Conservation (phyloP, 2,329 filamentous ascomycete species). For the Fusarium lyarnte region DNA sequence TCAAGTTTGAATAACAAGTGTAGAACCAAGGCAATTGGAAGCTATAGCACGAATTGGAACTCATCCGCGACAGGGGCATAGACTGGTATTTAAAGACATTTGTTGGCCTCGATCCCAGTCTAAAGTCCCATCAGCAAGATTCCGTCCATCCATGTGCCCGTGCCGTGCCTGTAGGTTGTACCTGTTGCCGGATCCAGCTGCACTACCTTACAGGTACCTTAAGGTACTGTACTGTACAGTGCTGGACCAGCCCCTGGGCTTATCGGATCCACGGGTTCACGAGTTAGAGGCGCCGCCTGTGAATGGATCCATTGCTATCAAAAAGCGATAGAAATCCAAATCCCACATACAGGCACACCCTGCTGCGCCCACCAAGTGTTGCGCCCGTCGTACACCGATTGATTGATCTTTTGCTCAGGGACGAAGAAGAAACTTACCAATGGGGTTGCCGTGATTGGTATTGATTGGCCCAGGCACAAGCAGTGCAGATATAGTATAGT, state of each 20-base stretch:
- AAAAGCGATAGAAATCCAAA: conserved; percentile 28
- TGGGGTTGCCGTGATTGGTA: conserved; percentile 37
- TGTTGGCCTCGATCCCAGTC: conserved; percentile 10
- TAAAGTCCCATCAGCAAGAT: conserved; percentile 7
- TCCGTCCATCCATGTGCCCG: conserved; percentile 16
- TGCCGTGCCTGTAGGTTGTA: conserved; percentile 10
- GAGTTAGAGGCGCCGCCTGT: conserved; percentile 11
- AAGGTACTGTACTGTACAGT: not conserved
- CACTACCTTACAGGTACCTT: too few species aligned
- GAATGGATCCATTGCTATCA: conserved; percentile 33
- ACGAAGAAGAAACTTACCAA: conserved; percentile 40
- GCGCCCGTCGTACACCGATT: conserved; percentile 43
- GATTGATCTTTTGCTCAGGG: conserved; percentile 32
- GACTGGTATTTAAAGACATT: conserved; percentile 32
- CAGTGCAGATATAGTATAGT: conserved; percentile 1
- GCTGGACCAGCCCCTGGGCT: conserved; percentile 19
- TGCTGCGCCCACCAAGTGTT: conserved; percentile 30
- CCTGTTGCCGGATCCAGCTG: not conserved
- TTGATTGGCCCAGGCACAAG: conserved; percentile 19
- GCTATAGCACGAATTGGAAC: conserved; percentile 7
- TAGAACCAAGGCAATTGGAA: conserved; percentile 21
- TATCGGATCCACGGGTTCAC: conserved; percentile 38
- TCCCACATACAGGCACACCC: conserved; percentile 28
- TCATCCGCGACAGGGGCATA: conserved; percentile 14
- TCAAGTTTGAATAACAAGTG: conserved; percentile 30